These are phyloP conservation scores for Onygenales sp. DNA, from an alignment of 2,329 filamentous ascomycete genomes.

Conservation along the genomic window DNA sequence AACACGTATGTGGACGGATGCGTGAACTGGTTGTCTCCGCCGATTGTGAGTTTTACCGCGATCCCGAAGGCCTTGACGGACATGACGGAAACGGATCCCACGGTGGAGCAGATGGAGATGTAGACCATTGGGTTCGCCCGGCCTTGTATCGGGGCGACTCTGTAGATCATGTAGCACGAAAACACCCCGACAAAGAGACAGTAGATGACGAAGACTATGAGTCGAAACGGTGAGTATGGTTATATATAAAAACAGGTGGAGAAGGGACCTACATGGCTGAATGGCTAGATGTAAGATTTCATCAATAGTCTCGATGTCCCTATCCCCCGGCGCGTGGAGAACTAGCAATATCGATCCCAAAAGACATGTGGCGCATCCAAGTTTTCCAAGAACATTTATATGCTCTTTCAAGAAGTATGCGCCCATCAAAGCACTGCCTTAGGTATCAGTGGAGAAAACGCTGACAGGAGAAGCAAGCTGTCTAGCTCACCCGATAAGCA, in stretches of 20 bases:
- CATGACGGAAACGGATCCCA: slow-evolving; percentile 97
- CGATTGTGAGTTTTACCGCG: slow-evolving; percentile 87
- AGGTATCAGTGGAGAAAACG: slow-evolving; percentile 10
- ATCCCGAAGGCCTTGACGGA: slow-evolving; percentile 98
- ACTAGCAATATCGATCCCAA: slow-evolving; percentile 97
- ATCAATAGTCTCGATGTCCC: slow-evolving; percentile 83
- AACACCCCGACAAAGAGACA: slow-evolving; percentile 71
- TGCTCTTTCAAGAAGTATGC: slow-evolving; percentile 90
- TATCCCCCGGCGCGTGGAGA: slow-evolving; percentile 87
- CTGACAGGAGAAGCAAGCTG: slow-evolving; percentile 6
- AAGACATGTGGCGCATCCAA: slow-evolving; percentile 92
- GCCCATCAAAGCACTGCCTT: slow-evolving; percentile 66
- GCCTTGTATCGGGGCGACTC: slow-evolving; percentile 76
- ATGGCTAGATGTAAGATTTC: slow-evolving; percentile 85
- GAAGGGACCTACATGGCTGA: slow-evolving; percentile 60
- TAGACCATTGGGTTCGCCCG: slow-evolving; percentile 95
- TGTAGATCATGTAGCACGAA: slow-evolving; percentile 92
- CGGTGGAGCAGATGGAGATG: slow-evolving; percentile 94
- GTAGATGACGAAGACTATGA: slow-evolving; percentile 77
- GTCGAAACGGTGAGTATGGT: neutral
- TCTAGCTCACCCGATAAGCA: slow-evolving; percentile 63
- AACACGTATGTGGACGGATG: slow-evolving; percentile 97
- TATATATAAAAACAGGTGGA: neutral
- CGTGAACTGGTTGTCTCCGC: slow-evolving; percentile 87
- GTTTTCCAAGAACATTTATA: slow-evolving; percentile 77